phyloP scores from a whole-genome alignment of 2,329 filamentous ascomycete species.

The Phaeosphaeriaceae sp. region DNA sequence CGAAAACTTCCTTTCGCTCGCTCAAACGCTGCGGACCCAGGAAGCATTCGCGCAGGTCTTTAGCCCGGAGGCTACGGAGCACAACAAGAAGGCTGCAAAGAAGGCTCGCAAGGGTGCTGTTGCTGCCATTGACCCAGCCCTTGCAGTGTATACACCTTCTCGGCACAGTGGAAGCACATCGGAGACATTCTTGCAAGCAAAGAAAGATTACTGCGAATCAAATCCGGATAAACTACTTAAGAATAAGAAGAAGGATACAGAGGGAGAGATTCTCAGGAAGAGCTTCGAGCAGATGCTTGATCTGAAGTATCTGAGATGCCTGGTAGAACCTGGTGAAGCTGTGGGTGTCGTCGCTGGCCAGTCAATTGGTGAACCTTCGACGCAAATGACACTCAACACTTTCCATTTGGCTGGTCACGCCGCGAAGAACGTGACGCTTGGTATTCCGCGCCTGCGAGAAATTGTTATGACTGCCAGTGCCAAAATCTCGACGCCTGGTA shows the following conservation, averaged over 20 bases:
- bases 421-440: constrained; percentile 96
- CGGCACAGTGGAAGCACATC: constrained; percentile 85
- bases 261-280: constrained; percentile 61
- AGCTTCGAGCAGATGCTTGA: constrained; percentile 84
- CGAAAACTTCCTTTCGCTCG: constrained; percentile 81
- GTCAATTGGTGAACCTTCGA: constrained; percentile 95
- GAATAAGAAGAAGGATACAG: constrained; percentile 63
- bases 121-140: constrained; percentile 75
- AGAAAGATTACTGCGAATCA: constrained; percentile 76
- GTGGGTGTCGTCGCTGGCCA: constrained; percentile 97
- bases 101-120: constrained; percentile 74
- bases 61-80: constrained; percentile 69
- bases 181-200: constrained; percentile 77
- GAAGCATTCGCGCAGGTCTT: constrained; percentile 61
- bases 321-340: constrained; percentile 94
- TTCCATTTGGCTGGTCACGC: constrained; percentile 99
- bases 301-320: constrained; percentile 88
- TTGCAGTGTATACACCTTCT: constrained; percentile 75
- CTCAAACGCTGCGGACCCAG: constrained; percentile 75
- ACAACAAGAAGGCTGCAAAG: constrained; percentile 74
- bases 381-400: constrained; percentile 99
- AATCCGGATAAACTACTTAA: constrained; percentile 70
- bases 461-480: constrained; percentile 97
- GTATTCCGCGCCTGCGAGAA: constrained; percentile 96
- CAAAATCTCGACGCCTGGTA: constrained; percentile 86